Conservation (phyloP, 2,329 filamentous ascomycete genomes). For the Fusarium nygamai region DNA sequence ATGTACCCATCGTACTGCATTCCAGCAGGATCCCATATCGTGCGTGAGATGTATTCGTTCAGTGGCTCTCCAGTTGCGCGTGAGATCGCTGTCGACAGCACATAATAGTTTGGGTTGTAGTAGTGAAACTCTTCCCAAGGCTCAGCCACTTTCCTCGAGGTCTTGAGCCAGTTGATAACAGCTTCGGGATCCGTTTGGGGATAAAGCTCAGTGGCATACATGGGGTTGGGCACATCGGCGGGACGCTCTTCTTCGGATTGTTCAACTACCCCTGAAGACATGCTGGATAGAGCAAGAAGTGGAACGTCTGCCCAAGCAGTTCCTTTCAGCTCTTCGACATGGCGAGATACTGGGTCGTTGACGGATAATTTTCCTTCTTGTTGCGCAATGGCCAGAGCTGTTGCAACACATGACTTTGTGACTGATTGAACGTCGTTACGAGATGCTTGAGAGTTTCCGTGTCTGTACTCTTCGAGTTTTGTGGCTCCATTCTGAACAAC, state of each 20-base stretch:
- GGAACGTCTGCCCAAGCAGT: constrained; percentile 30
- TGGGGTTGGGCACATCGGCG: constrained; percentile 21
- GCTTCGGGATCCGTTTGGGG: constrained; percentile 12
- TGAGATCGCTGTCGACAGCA: constrained; percentile 21
- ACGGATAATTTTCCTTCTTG: constrained; percentile 22
- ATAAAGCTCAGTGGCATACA: constrained; percentile 34
- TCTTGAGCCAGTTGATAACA: constrained; percentile 27
- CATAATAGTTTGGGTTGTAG: constrained; percentile 35
- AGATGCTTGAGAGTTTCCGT: constrained; percentile 24
- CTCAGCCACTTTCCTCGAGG: constrained; percentile 22
- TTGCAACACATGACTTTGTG: constrained; percentile 29
- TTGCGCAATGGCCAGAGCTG: constrained; percentile 19
- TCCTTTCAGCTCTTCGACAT: constrained; percentile 19
- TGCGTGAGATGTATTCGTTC: constrained; percentile 23
- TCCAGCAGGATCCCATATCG: constrained; percentile 32
- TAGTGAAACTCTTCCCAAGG: constrained; percentile 38
- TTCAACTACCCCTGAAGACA: constrained; percentile 32
- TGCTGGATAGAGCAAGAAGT: constrained; percentile 20
- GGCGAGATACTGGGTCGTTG: constrained; percentile 18
- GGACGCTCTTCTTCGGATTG: constrained; percentile 23
- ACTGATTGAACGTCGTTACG: constrained; percentile 28
- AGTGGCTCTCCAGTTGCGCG: constrained; percentile 16
- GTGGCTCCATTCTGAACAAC: constrained; percentile 17
- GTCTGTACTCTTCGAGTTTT: constrained; percentile 22
- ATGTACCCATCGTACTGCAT: constrained; percentile 35